phyloP scores from a whole-genome alignment of 768 basidiomycete genomes.

The Artomyces pyxidatus region DNA sequence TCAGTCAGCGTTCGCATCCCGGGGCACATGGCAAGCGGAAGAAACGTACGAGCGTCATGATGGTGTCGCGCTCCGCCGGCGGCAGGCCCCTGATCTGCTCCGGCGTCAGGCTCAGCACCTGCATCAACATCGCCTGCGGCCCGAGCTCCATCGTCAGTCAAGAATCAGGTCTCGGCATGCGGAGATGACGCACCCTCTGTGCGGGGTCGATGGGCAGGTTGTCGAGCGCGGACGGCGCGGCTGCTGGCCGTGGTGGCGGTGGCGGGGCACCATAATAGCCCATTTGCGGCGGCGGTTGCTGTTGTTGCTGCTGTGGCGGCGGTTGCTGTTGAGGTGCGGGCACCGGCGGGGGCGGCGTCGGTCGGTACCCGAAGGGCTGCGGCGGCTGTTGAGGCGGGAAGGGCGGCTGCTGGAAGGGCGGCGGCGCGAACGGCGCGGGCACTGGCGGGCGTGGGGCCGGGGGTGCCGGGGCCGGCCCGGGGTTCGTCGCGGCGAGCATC shows the following conservation, averaged over 20 bases:
- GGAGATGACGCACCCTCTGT: slow-evolving; percentile 10
- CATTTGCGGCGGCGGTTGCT: slow-evolving; percentile 23
- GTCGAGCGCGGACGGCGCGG: slow-evolving; percentile 23
- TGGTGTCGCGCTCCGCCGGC: slow-evolving; percentile 68
- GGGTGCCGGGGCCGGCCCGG: slow-evolving; percentile 5
- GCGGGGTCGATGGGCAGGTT: slow-evolving; percentile 13
- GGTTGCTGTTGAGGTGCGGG: slow-evolving; percentile 9
- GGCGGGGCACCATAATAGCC: slow-evolving; percentile 24
- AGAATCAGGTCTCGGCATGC: not conserved
- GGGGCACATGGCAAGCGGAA: not conserved
- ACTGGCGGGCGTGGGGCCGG: slow-evolving; percentile 8
- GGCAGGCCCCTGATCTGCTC: slow-evolving; percentile 82
- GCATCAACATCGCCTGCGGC: slow-evolving; percentile 69
- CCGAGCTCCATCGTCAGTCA: slow-evolving; percentile 14
- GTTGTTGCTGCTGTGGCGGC: slow-evolving; percentile 22
- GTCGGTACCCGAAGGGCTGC: not conserved
- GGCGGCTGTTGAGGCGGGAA: slow-evolving; percentile 10
- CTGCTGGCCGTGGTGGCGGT: slow-evolving; percentile 24
- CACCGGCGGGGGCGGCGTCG: slow-evolving; percentile 8
- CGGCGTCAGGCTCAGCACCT: slow-evolving; percentile 72
- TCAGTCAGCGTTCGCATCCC: not conserved
- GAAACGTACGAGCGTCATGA: slow-evolving; percentile 26
- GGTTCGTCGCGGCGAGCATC: slow-evolving; percentile 40
- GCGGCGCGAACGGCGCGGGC: not conserved
- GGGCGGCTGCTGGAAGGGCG: slow-evolving; percentile 9